Percentiles rank a stretch among this genome's conserved stretches.
These are phyloP conservation scores for Cicer judaicum DNA, from an alignment of 306 rosid genomes.

Conservation along the genomic window DNA sequence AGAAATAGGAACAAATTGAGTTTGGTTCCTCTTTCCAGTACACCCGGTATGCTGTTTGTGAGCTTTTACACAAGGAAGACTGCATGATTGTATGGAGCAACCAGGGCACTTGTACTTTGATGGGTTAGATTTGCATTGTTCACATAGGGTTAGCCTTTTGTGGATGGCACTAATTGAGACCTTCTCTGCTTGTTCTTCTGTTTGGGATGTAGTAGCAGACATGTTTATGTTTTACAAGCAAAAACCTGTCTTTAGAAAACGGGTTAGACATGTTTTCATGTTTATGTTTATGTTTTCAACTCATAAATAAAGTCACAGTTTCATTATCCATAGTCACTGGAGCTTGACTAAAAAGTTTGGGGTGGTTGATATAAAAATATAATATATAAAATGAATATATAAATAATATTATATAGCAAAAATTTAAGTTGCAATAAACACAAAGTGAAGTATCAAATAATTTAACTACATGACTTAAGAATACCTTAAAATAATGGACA, in stretches of 20 bases:
- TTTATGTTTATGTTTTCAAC: no score
- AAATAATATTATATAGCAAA: no score
- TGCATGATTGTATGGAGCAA: constrained; percentile 77
- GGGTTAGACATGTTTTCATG: neutral
- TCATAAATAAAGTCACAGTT: no score
- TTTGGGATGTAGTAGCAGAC: constrained; percentile 18
- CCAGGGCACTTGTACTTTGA: constrained; percentile 87
- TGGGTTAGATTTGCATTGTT: constrained; percentile 73
- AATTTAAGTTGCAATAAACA: no score
- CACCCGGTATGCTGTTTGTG: constrained; percentile 78
- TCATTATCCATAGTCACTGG: no score
- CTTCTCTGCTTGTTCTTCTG: constrained; percentile 44
- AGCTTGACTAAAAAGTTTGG: no score
- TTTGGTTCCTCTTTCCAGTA: constrained; percentile 70
- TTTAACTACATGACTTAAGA: no score
- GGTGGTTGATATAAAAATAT: no score
- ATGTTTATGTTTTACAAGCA: constrained; percentile 21
- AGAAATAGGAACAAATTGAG: constrained; percentile 75
- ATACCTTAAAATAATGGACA: no score
- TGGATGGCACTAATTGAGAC: constrained; percentile 32
- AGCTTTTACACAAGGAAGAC: constrained; percentile 79
- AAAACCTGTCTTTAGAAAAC: neutral
- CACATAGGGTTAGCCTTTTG: constrained; percentile 48
- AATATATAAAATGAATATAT: no score
- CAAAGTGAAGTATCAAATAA: no score